Percentiles rank a stretch among this genome's conserved stretches.
Conservation (phyloP, 208 protist species). For the Trichomonas gallinae region DNA sequence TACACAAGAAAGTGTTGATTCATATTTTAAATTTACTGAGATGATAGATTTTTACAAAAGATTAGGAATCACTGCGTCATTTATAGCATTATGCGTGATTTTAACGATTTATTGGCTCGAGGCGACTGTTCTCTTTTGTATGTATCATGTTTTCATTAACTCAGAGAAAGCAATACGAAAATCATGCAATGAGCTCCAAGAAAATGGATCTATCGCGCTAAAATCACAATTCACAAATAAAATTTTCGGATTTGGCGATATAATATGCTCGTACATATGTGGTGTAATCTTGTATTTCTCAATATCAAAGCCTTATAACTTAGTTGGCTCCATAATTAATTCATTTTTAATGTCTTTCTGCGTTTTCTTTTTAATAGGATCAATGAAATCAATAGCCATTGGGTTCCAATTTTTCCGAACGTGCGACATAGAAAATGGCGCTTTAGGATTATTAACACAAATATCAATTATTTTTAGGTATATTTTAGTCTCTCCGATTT, state of each 20-base stretch:
- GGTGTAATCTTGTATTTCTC: not conserved
- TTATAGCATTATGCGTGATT: not conserved
- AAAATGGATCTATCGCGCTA: not conserved
- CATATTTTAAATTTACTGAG: not conserved
- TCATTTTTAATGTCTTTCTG: not conserved
- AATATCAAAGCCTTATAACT: not conserved
- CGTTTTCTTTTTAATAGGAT: not conserved
- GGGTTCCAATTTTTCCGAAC: not conserved
- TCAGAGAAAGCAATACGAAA: not conserved
- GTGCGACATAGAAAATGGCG: not conserved
- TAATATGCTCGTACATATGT: not conserved
- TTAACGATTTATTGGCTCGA: not conserved
- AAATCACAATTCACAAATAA: not conserved
- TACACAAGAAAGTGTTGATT: not conserved
- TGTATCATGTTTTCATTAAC: not conserved
- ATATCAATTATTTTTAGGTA: not conserved
- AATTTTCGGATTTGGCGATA: not conserved
- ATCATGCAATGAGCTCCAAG: not conserved
- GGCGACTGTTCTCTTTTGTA: not conserved
- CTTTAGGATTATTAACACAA: not conserved
- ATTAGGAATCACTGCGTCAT: not conserved
- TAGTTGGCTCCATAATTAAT: not conserved
- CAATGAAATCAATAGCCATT: not conserved
- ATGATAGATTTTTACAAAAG: not conserved
- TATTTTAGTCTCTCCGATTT: not conserved